Conservation (phyloP, 2,329 filamentous ascomycete species). For the Trichophyton rubrum region DNA sequence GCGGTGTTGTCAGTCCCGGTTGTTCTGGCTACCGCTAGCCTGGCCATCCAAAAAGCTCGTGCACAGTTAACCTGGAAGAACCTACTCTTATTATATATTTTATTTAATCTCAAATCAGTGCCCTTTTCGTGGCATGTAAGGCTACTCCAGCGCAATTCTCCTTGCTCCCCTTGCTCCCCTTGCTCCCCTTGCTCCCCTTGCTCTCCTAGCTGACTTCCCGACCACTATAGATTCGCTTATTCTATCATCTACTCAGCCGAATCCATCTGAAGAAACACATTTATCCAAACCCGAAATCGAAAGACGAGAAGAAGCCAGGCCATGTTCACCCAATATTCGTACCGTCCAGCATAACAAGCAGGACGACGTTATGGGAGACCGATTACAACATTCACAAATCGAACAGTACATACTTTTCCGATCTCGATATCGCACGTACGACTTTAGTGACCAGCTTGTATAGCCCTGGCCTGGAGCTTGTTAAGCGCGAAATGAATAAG, state of each 20-base stretch:
- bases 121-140: constrained; percentile 66
- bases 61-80: constrained; percentile 21
- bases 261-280: constrained; percentile 37
- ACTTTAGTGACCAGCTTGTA: constrained; percentile 63
- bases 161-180: too few species aligned
- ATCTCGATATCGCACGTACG: constrained; percentile 71
- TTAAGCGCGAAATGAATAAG: constrained; percentile 42
- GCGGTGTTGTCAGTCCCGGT: not conserved
- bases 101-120: constrained; percentile 60
- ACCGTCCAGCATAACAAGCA: constrained; percentile 53
- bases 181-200: constrained; percentile 25
- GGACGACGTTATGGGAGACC: constrained; percentile 60
- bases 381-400: constrained; percentile 81
- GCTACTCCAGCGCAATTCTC: constrained; percentile 5
- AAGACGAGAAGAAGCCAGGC: constrained; percentile 23
- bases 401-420: constrained; percentile 75
- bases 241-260: constrained; percentile 46
- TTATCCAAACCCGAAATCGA: constrained; percentile 32
- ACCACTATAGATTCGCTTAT: constrained; percentile 42
- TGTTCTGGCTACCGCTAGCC: not conserved
- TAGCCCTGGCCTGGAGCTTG: constrained; percentile 43
- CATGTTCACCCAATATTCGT: constrained; percentile 55
- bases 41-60: constrained; percentile 6
- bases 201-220: constrained; percentile 18
- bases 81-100: constrained; percentile 39